These are phyloP conservation scores for Pythium aristosporum DNA, from an alignment of 352 stramenopile species.

Conservation along the genomic window DNA sequence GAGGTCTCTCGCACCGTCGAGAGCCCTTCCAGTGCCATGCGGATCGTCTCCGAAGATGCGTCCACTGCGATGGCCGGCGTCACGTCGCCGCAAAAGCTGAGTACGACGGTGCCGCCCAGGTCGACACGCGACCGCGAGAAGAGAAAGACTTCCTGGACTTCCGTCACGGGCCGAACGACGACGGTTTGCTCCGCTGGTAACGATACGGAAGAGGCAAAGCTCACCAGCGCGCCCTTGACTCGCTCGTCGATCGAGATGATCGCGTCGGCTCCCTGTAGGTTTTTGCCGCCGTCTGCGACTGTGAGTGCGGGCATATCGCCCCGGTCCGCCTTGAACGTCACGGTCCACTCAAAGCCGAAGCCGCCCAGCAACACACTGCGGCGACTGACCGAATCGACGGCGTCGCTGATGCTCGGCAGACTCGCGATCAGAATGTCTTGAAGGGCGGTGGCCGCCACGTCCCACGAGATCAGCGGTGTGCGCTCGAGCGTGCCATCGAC, in stretches of 20 bases:
- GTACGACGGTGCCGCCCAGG: slow-evolving; percentile 43
- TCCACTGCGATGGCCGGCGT: slow-evolving; percentile 47
- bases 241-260: slow-evolving; percentile 40
- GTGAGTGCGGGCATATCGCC: slow-evolving; percentile 54
- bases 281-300: slow-evolving; percentile 8
- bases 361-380: slow-evolving; percentile 46
- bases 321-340: slow-evolving; percentile 53
- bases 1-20: slow-evolving; percentile 53
- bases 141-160: slow-evolving; percentile 77
- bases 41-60: slow-evolving; percentile 43
- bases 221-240: slow-evolving; percentile 38
- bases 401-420: slow-evolving; percentile 9
- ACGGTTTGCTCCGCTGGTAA: slow-evolving; percentile 29
- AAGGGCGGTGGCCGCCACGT: slow-evolving; percentile 41
- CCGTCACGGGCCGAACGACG: slow-evolving; percentile 28
- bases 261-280: slow-evolving; percentile 23
- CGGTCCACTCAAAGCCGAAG: slow-evolving; percentile 68
- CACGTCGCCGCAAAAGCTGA: slow-evolving; percentile 67
- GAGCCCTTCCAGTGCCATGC: slow-evolving; percentile 58
- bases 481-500: slow-evolving; percentile 16
- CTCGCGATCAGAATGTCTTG: slow-evolving; percentile 17
- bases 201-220: slow-evolving; percentile 15
- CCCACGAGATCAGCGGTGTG: slow-evolving; percentile 34
- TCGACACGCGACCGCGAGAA: slow-evolving; percentile 61
- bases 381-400: slow-evolving; percentile 36